Conservation (phyloP, 2,329 filamentous ascomycete species). For the Aspergillus versicolor region DNA sequence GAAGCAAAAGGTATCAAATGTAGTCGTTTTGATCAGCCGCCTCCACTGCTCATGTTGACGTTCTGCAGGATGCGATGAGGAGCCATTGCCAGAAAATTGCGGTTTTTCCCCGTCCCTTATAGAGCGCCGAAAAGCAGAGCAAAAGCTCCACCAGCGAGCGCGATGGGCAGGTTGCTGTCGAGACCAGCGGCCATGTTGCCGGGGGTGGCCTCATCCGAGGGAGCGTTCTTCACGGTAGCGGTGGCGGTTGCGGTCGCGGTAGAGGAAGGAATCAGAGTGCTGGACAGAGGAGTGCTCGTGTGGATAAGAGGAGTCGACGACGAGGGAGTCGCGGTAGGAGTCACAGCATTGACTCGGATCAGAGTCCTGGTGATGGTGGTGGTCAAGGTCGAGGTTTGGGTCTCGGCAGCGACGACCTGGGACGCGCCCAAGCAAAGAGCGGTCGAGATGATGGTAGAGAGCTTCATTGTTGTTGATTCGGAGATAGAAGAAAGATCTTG, state of each 20-base stretch:
- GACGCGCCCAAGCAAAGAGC: constrained; percentile 36
- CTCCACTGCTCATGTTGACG: constrained; percentile 2
- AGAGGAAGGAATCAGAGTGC: constrained; percentile 13
- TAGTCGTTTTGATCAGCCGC: constrained; percentile 11
- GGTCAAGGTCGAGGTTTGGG: constrained; percentile 26
- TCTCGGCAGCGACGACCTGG: constrained; percentile 29
- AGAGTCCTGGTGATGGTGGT: constrained; percentile 45
- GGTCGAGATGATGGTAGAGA: constrained; percentile 32
- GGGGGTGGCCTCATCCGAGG: constrained; percentile 21
- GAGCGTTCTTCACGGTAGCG: constrained; percentile 5
- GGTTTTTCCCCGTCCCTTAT: constrained; percentile 21
- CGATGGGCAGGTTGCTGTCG: constrained; percentile 28
- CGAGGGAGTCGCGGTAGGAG: constrained; percentile 23
- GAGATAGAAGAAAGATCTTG: constrained; percentile 2
- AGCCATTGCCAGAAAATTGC: constrained; percentile 2
- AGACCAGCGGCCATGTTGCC: constrained; percentile 20
- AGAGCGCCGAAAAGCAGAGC: constrained; percentile 38
- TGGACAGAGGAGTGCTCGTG: constrained; percentile 22
- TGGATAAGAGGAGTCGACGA: constrained; percentile 30
- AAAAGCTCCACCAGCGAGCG: constrained; percentile 38
- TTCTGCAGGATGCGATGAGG: background rate
- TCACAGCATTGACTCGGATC: constrained; percentile 44
- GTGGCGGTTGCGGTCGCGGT: constrained; percentile 10
- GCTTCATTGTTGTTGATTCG: constrained; percentile 34
- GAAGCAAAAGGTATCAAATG: constrained; percentile 11